Conservation (phyloP, 768 basidiomycete species). For the Boletellus emodensis region DNA sequence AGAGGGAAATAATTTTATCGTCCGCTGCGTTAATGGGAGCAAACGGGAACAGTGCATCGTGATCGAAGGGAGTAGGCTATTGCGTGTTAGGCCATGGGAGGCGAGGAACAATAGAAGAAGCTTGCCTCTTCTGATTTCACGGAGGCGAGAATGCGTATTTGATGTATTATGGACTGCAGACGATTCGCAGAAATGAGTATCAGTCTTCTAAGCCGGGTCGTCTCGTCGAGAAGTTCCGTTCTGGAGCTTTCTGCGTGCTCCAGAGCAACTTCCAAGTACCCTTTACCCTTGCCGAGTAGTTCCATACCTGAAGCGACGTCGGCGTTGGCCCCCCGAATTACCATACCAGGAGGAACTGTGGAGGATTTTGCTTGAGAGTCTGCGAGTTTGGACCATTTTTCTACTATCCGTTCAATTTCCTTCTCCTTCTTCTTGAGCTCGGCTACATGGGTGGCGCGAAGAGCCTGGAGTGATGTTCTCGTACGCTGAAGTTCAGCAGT, state of each 20-base stretch:
- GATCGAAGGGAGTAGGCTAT: slow-evolving; percentile 46
- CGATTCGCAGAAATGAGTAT: slow-evolving; percentile 64
- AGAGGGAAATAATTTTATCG: slow-evolving; percentile 43
- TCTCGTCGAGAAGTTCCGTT: slow-evolving; percentile 60
- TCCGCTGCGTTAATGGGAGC: slow-evolving; percentile 46
- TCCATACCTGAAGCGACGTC: slow-evolving; percentile 43
- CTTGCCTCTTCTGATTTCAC: slow-evolving; percentile 49
- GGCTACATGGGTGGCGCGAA: slow-evolving; percentile 62
- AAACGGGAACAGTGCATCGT: slow-evolving; percentile 50
- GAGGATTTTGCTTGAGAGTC: slow-evolving; percentile 64
- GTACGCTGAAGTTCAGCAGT: slow-evolving; percentile 66
- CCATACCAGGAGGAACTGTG: slow-evolving; percentile 44
- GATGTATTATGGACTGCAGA: slow-evolving; percentile 51
- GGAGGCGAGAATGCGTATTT: slow-evolving; percentile 37
- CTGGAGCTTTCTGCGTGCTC: slow-evolving; percentile 71
- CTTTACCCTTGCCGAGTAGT: slow-evolving; percentile 46
- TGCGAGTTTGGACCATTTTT: slow-evolving; percentile 69
- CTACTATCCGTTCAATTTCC: slow-evolving; percentile 68
- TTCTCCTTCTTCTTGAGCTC: slow-evolving; percentile 82
- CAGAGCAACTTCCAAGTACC: slow-evolving; percentile 61
- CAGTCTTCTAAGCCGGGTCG: slow-evolving; percentile 53
- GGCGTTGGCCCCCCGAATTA: slow-evolving; percentile 50
- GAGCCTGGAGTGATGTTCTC: slow-evolving; percentile 61
- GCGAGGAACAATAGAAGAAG: slow-evolving; percentile 5
- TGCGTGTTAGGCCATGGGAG: slow-evolving; percentile 9